Evolutionary conservation across 2,329 filamentous ascomycete species (phyloP), one percentile per base, ranked within the genome.

Genomic region (Pseudogymnoascus sp.): DNA sequence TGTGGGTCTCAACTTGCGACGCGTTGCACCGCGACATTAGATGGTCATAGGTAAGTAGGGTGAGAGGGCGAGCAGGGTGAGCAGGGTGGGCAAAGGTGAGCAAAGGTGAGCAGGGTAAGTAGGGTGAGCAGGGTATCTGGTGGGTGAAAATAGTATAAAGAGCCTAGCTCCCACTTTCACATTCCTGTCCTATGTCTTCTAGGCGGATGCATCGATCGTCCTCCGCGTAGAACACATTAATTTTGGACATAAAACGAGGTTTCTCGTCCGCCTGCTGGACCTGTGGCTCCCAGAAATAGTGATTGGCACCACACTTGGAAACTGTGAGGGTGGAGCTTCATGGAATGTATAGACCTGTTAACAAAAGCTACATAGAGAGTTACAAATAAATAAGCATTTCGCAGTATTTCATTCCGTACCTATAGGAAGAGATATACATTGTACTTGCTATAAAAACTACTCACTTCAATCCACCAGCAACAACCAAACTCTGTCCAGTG

Each of bases 401-500:
- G 3, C 16, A 18, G 4, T 42, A 42, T 18, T 42, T 42, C 8
- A 42, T 42, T 42, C 1, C 38, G 16, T 42, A 42, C 38, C 7
- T 42, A 42, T 42, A 42, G 38, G 16, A 42, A 21, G 38, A 42
- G 7, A 42, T 42, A 18, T 18, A 3, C 38, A 42, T 42, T 18
- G 16, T 18, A 42, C 2, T 18, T 42, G n/a, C 38, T 42, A 42
- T 4, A 42, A 42, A 42, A 18, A 42, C 38, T 61, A 40, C 65
- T 65, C 61, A 67, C 61, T 70, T 71, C 63, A 76, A 70, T 0
- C 77, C 76, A 12, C 77, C 77, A 69, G 77, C 74, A 60, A 78
- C 72, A 23, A 73, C 69, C 23, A 78, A 71, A 49, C 77, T 75
- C 68, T 81, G 79, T 61, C 79, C 79, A 14, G 78, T 80, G 62